Evolutionary conservation across 2,329 filamentous ascomycete genomes (phyloP), one percentile per base, ranked within the genome.

Genomic region (Calonectria pauciramosa): DNA sequence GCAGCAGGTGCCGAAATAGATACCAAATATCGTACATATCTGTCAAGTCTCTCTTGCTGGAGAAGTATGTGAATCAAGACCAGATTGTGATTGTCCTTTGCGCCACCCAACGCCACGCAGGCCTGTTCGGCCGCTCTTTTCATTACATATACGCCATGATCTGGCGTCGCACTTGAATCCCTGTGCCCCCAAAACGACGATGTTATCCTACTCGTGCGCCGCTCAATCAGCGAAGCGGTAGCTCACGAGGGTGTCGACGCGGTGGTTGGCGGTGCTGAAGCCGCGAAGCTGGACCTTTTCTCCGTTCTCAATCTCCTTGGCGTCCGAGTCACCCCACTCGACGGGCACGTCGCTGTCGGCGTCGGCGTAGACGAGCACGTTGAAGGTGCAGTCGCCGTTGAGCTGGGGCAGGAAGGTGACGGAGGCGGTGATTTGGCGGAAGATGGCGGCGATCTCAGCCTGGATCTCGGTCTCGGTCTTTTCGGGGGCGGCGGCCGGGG

Each of bases 281-380:
- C 96, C 98, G 75, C 97, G 91, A 82, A 99, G 87, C 87, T 98
- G 96, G 36, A 99, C 97, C 83, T 97, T 96, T 88, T 99, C 97
- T 52, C 95, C 96, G 81, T 97, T 95, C 83, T 93, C 89, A 77
- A 99, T 98, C 88, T 99, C 97, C 88, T 98, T 98, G 70, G 96
- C 96, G 85, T 99, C 97, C 80, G 95, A 98, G 87, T 99, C 97
- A 60, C 97, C 97, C 97, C 97, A 99, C 85, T 99, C 97, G 73
- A 99, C 93, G 5, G 97, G 97, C 18, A 99, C 97, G 63, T 99
- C 96, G 73, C 94, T 97, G 86, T 99, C 96, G 23, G 96, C 96
- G 84, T 99, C 96, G 68, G 97, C 97, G 84, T 99, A 99, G 4
- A 99, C 97, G 51, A 99, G 91, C 63, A 99, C 96, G 83, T 99